Percentiles rank a stretch among this genome's conserved stretches.
phyloP scores from a whole-genome alignment of 2,329 filamentous ascomycete species.

The Fusarium tuaranense region DNA sequence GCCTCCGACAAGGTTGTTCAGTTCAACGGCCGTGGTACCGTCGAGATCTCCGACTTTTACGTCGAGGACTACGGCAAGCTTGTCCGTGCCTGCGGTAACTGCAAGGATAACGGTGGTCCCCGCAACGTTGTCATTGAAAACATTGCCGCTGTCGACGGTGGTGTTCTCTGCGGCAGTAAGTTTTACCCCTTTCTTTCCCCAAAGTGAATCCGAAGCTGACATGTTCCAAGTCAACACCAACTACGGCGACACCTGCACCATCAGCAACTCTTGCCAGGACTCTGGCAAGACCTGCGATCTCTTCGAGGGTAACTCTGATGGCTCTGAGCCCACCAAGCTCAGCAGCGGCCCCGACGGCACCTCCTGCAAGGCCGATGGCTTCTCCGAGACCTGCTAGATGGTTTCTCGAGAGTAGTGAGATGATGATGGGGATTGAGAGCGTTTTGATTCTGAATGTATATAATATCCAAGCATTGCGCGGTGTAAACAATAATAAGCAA shows the following conservation, averaged over 20 bases:
- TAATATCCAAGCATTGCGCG: conserved; percentile 1
- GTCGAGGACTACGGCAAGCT: conserved; percentile 59
- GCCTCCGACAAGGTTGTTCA: conserved; percentile 56
- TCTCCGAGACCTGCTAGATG: conserved; percentile 30
- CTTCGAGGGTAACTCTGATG: conserved; percentile 33
- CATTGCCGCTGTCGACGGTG: conserved; percentile 36
- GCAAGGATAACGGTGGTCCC: conserved; percentile 34
- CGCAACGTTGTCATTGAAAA: conserved; percentile 33
- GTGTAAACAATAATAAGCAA: not conserved
- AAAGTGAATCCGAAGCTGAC: not conserved
- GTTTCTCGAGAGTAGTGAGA: not conserved
- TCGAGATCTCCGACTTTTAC: conserved; percentile 45
- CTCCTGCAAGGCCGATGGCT: conserved; percentile 28
- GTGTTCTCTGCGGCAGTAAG: conserved; percentile 38
- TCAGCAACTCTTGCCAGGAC: conserved; percentile 37
- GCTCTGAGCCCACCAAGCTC: conserved; percentile 34
- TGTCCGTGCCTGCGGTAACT: conserved; percentile 59
- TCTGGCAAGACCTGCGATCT: conserved; percentile 36
- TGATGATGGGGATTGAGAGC: not conserved
- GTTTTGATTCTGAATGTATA: conserved; percentile 6
- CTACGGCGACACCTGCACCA: conserved; percentile 41
- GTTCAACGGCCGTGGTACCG: conserved; percentile 56
- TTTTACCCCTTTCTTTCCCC: not conserved
- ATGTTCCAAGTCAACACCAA: conserved; percentile 33
- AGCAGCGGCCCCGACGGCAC: conserved; percentile 33